Evolutionary conservation across 192 early-diverging fungal genomes (phyloP).

Genomic region (Globomyces pollinis-pini): DNA sequence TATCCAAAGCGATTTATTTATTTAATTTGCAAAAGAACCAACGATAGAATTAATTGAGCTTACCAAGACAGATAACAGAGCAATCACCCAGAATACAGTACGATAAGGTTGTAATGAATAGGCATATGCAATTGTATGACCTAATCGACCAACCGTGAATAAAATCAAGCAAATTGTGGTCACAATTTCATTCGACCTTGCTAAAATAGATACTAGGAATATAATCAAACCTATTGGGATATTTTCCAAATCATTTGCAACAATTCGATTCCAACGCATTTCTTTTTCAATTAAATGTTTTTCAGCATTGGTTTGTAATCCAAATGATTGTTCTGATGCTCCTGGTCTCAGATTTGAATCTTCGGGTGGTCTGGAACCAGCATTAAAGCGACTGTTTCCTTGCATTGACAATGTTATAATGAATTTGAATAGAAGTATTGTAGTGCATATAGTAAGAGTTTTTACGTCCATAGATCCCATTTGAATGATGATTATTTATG

Average conservation of each 20-base stretch:
- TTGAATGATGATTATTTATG: too few species aligned
- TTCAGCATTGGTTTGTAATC: too few species aligned
- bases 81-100: conserved; percentile 2
- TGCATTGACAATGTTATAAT: conserved; percentile 11
- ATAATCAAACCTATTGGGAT: conserved; percentile 15
- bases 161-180: background rate
- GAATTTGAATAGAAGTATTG: conserved; percentile 17
- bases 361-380: conserved; percentile 22
- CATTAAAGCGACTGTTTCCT: conserved; percentile 18
- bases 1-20: too few species aligned
- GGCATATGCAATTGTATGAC: conserved; percentile 15
- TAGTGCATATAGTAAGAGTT: too few species aligned
- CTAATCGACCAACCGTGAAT: conserved; percentile 1
- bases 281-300: conserved; percentile 7
- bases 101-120: conserved; percentile 20
- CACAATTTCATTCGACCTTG: background rate
- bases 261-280: conserved; percentile 19
- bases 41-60: background rate
- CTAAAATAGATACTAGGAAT: conserved; percentile 6
- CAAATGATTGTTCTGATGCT: conserved; percentile 1
- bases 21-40: background rate
- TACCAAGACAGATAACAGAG: background rate
- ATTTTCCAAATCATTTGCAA: conserved; percentile 22
- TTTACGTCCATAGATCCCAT: too few species aligned
- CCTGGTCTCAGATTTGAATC: background rate